Percentiles rank a stretch among this genome's conserved stretches.
Conservation (phyloP, 129 eudicot species). For the Artemisia annua region DNA sequence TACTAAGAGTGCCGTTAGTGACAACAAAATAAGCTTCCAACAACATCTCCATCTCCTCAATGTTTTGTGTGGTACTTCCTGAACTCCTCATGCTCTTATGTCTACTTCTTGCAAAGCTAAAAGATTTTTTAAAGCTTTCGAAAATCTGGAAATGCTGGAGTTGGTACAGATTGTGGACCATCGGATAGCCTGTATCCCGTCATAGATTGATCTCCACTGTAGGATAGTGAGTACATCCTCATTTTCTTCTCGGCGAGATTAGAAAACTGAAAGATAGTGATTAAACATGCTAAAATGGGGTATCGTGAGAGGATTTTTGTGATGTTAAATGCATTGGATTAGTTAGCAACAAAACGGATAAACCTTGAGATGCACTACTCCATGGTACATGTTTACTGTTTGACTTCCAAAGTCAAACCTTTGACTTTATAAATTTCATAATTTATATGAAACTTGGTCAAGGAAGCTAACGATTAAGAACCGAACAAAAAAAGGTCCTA, state of each 20-base stretch:
- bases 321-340: conserved; percentile 44
- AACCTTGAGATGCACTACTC: conserved; percentile 30
- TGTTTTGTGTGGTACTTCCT: too few relatives aligned
- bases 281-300: conserved; percentile 55
- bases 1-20: too few relatives aligned
- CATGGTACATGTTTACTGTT: conserved; percentile 23
- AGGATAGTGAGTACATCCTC: conserved; percentile 14
- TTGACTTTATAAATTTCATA: too few relatives aligned
- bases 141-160: conserved; percentile 80
- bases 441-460: not conserved
- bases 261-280: conserved; percentile 37
- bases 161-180: conserved; percentile 55
- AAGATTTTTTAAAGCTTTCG: conserved; percentile 63
- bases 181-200: conserved; percentile 56
- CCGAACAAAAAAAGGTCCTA: too few relatives aligned
- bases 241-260: conserved; percentile 79
- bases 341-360: conserved; percentile 29
- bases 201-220: conserved; percentile 75
- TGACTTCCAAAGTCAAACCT: conserved; percentile 42
- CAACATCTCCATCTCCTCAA: too few relatives aligned
- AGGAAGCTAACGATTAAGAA: too few relatives aligned
- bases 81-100: too few relatives aligned
- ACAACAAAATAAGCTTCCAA: too few relatives aligned
- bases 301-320: conserved; percentile 33
- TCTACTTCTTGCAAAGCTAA: conserved; percentile 69